Base-by-base conservation (phyloP, 106 monocot species). In the Dendrobium officinale region DNA sequence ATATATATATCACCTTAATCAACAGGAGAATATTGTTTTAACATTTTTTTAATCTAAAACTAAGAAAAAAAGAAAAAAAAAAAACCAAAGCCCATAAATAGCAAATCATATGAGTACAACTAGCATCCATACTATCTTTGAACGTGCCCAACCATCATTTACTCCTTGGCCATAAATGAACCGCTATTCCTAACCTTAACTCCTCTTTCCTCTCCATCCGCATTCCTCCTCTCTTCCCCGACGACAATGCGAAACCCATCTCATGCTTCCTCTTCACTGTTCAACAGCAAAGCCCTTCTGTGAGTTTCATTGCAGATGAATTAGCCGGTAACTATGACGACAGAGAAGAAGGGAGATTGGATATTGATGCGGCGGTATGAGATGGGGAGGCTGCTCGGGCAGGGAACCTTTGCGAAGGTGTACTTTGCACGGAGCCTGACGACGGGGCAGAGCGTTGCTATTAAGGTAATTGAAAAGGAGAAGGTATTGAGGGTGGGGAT, bases 391-490 rank as follows among this genome's bases (percentile, higher is more conserved):
- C 20, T 91, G 20, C 78, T 88, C 10, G 91, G 91, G 7, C 91
- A 91, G 56, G 91, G 91, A 20, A 91, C 86, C 33, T 91, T 91
- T 19, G 91, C 88, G 1, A 91, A 91, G 80, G 91, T 91, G 4
- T 91, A 85, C 88, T 82, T 86, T 18, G 91, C 86, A 0, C 79
- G 84, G 48, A 91, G 81, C 59, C 42, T 91, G 19, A 19, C 78
- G 59, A 78, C 84, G 13, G 79, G 83, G 45, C 82, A 85, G 55
- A 83, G 82, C 43, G 91, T 88, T 2, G 91, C 91, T 58, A 83
- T 91, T 29, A 91, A 91, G 82, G 73, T 91, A 67, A 91, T 91
- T 18, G 86, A 91, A 82, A 88, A 88, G 81, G 86, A 91, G 84
- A 91, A 91, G 75, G 81, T 88, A 6, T 44, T 88, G 10, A 73